Conservation (phyloP, 2,329 filamentous ascomycete genomes). For the Pezicula rhizophila region DNA sequence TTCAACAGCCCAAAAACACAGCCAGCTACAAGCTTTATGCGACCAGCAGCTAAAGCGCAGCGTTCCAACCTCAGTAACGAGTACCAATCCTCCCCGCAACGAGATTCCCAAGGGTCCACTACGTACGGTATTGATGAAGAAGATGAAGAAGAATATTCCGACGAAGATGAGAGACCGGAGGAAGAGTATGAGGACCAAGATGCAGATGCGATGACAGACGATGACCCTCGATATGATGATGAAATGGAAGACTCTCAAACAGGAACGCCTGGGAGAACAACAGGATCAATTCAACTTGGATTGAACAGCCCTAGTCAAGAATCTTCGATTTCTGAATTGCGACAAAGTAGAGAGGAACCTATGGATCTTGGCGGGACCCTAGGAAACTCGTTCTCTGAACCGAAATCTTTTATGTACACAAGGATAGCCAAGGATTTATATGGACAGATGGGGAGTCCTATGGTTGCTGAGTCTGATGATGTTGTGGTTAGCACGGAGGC, state of each 20-base stretch:
- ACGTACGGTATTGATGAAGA: conserved; percentile 34
- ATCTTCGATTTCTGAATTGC: conserved; percentile 9
- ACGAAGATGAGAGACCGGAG: conserved; percentile 31
- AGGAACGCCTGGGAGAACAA: conserved; percentile 24
- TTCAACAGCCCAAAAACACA: conserved; percentile 17
- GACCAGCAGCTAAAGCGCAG: conserved; percentile 19
- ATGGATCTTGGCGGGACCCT: conserved; percentile 13
- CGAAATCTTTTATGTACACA: conserved; percentile 40
- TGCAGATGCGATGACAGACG: conserved; percentile 31
- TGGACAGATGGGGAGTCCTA: conserved; percentile 49
- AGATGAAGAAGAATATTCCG: conserved; percentile 33
- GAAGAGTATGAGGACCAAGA: conserved; percentile 29
- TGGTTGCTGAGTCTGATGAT: conserved; percentile 62
- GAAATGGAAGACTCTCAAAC: conserved; percentile 15
- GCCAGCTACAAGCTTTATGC: conserved; percentile 11
- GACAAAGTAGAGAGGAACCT: conserved; percentile 11
- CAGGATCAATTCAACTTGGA: conserved; percentile 21
- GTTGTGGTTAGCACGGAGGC: conserved; percentile 73
- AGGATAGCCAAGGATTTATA: conserved; percentile 68
- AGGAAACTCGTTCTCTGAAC: conserved; percentile 5
- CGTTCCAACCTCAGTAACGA: conserved; percentile 48
- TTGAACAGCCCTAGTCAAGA: conserved; percentile 44
- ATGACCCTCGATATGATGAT: conserved; percentile 34
- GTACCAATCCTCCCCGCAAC: conserved; percentile 25
- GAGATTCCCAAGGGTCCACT: conserved; percentile 16